Percentiles rank a stretch among this genome's conserved stretches.
Evolutionary conservation across 371 early-diverging fungal genomes (phyloP).

Genomic region (Mortierella sp.): DNA sequence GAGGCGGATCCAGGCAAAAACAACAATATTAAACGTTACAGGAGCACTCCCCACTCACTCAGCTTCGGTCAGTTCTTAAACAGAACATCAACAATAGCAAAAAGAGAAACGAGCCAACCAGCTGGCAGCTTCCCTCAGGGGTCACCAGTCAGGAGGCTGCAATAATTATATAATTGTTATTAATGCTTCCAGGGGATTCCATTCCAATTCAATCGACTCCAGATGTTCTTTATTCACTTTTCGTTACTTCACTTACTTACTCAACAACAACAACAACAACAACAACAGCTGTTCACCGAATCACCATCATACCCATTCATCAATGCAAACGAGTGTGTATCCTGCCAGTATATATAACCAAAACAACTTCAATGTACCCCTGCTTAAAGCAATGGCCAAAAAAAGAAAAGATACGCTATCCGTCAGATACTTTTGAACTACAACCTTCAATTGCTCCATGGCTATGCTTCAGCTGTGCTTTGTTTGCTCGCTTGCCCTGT

Average conservation of each 20-base stretch:
- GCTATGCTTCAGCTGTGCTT: slow-evolving; percentile 8
- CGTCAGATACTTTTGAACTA: not conserved
- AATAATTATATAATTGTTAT: not conserved
- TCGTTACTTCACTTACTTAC: not conserved
- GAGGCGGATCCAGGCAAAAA: not conserved
- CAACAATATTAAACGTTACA: not conserved
- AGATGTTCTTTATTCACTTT: not conserved
- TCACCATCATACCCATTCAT: not conserved
- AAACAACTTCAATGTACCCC: not conserved
- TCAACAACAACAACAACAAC: not conserved
- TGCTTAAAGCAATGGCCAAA: not conserved
- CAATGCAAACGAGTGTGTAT: not conserved
- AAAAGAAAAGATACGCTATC: too few relatives aligned
- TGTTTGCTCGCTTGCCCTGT: not conserved
- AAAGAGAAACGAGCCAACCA: not conserved
- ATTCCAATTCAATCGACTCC: not conserved
- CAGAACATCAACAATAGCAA: not conserved
- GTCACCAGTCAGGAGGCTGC: slow-evolving; percentile 2
- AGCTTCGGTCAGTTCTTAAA: not conserved
- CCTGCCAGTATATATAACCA: not conserved
- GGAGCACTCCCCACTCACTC: too few relatives aligned
- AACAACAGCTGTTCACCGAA: not conserved
- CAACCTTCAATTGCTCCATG: not conserved
- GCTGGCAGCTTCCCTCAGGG: not conserved
- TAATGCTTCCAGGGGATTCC: not conserved